A percentile compares a stretch with the other conserved stretches of the same genome.
Evolutionary conservation across 176 grass and related monocot genomes (phyloP).

Genomic region (barley (Hordeum vulgare)): MorexV3_pseudomolecules_assembly NC_058524.1:73805236-73805735

Average conservation of each 20-base stretch:
- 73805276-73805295: background rate
- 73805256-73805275: constrained; percentile 13
- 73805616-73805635: background rate
- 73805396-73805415: background rate
- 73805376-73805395: background rate
- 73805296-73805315: background rate
- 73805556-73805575: constrained; percentile 41
- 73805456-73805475: constrained; percentile 54
- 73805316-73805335: background rate
- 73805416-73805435: constrained; percentile 5
- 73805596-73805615: background rate
- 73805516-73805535: constrained; percentile 92
- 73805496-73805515: constrained; percentile 74
- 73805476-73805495: constrained; percentile 47
- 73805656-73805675: constrained; percentile 1
- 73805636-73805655: background rate
- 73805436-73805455: constrained; percentile 51
- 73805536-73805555: constrained; percentile 89
- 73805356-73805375: background rate
- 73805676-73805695: constrained; percentile 6
- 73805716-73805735: constrained; percentile 56
- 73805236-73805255: constrained; percentile 20
- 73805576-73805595: constrained; percentile 19
- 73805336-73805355: constrained; percentile 8
- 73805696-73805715: constrained; percentile 68